Percentiles rank a stretch among this genome's conserved stretches.
phyloP scores from a whole-genome alignment of 352 stramenopile species.

The Globisporangium iwayamae region DNA sequence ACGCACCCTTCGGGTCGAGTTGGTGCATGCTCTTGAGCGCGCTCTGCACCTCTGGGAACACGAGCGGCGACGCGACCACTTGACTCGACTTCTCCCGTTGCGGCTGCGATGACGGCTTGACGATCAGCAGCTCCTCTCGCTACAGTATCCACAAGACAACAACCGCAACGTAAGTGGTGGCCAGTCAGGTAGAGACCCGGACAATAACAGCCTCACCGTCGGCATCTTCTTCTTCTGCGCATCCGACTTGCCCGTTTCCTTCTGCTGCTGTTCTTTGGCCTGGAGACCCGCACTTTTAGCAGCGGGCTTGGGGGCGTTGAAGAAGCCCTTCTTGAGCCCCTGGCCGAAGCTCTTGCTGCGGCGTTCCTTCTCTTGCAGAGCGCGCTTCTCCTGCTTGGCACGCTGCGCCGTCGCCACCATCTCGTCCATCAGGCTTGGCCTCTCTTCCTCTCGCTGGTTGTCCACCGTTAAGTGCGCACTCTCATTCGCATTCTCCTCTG shows the following conservation, averaged over 20 bases:
- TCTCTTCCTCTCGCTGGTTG: constrained; percentile 27
- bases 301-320: constrained; percentile 23
- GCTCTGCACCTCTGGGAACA: constrained; percentile 76
- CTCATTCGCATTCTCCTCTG: constrained; percentile 5
- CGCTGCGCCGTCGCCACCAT: constrained; percentile 55
- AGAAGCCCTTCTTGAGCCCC: constrained; percentile 76
- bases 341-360: constrained; percentile 48
- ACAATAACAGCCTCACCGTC: constrained; percentile 1
- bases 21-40: constrained; percentile 57
- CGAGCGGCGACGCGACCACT: constrained; percentile 23
- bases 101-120: constrained; percentile 3
- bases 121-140: constrained; percentile 39
- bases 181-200: not conserved
- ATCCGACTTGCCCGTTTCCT: constrained; percentile 1
- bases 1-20: constrained; percentile 57
- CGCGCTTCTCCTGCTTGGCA: constrained; percentile 49
- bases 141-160: constrained; percentile 10
- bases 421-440: constrained; percentile 66
- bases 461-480: constrained; percentile 4
- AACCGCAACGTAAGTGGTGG: not conserved
- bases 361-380: constrained; percentile 39
- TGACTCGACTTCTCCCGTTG: not conserved
- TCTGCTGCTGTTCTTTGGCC: not conserved
- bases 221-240: constrained; percentile 10
- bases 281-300: not conserved